phyloP scores from a whole-genome alignment of 805 yeast genomes.

The Candida railenensis region DNA sequence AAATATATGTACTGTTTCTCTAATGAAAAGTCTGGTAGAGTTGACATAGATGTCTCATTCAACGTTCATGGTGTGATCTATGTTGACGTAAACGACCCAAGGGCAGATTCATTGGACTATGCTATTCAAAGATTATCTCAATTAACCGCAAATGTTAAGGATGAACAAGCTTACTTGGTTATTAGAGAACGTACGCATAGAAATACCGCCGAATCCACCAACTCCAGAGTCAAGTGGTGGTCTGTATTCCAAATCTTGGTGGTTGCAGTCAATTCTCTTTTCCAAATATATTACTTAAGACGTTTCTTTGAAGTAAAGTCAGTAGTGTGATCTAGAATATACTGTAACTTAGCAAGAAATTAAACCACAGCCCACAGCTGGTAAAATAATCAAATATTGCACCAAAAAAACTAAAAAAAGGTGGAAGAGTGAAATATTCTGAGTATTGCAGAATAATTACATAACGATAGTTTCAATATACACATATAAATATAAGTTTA shows the following conservation, averaged over 20 bases:
- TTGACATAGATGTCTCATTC: conserved; percentile 89
- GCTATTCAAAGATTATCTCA: conserved; percentile 76
- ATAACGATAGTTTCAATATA: no score
- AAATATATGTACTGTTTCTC: conserved; percentile 87
- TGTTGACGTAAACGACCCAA: conserved; percentile 75
- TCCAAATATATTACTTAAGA: conserved; percentile 91
- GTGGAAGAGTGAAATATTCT: not conserved
- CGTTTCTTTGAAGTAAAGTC: conserved; percentile 95
- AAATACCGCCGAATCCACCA: conserved; percentile 97
- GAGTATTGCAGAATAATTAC: not conserved
- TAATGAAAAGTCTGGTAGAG: conserved; percentile 71
- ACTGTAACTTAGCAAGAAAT: no score
- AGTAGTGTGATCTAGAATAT: conserved; percentile 78
- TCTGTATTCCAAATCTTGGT: conserved; percentile 85
- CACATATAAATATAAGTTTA: no score
- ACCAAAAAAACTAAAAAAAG: not conserved
- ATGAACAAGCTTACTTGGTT: conserved; percentile 89
- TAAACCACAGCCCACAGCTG: no score
- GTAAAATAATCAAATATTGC: no score
- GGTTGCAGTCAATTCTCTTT: conserved; percentile 81
- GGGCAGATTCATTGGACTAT: conserved; percentile 76
- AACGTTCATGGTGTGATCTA: conserved; percentile 92
- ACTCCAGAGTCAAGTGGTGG: conserved; percentile 98
- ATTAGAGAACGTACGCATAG: conserved; percentile 97
- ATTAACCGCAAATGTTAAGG: conserved; percentile 81